Evolutionary conservation across 2,329 filamentous ascomycete species (phyloP), one percentile per base, ranked within the genome.

Genomic region (Trichoderma sp.): DNA sequence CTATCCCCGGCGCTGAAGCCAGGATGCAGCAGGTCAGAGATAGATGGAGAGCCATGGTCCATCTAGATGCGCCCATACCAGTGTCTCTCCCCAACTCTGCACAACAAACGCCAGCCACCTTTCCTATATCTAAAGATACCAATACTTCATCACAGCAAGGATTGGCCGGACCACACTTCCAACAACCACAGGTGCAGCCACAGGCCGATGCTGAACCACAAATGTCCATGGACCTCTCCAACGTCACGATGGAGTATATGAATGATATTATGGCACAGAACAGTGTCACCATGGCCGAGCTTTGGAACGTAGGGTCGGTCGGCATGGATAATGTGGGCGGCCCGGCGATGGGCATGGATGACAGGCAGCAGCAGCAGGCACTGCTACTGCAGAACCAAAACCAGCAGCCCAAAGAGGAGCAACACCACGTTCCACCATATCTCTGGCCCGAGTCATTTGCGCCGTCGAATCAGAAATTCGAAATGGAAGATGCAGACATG

Each of bases 31-130:
- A 84, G 58, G 75, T 81, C 6, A 79, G 83, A 20, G 83, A 86
- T 12, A 82, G 82, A 36, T 90, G 88, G 88, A 82, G 86, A 50
- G 80, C 81, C 55, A 77, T 90, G 8, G 81, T 89, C 6, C 79
- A 81, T 17, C 77, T 78, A 5, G 80, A 80, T 1, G 28, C n/a
- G 28, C 74, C 77, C 12, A 73, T 72, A 26, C 73, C 76, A 4
- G 68, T 73, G 12, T 64, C 74, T 32, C 71, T 73, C 7, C 23
- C 73, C 70, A 6, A 58, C 13, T 36, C 53, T 6, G 34, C 26
- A 26, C 68, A 69, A 23, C 58, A 59, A 23, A 34, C 34, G n/a
- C 50, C 71, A 20, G 53, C 57, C 55, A 32, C 15, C 13, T 67
- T 70, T 9, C 26, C 68, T 15, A 8, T 57, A 15, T 43, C 58